Evolutionary conservation across 208 protist species (phyloP).

Genomic region (Leishmania martiniquensis): DNA sequence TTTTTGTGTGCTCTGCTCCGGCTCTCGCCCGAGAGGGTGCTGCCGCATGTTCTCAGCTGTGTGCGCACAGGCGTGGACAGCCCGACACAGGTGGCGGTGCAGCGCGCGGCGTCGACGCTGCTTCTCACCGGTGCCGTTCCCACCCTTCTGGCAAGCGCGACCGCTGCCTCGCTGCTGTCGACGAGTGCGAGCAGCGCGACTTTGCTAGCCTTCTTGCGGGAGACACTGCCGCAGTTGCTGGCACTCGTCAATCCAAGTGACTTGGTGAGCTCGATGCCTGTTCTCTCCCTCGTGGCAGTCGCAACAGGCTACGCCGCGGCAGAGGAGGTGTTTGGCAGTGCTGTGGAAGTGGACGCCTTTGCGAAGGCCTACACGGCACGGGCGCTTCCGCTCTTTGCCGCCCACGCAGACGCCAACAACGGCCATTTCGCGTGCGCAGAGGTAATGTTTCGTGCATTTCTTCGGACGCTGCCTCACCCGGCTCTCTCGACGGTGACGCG

Average conservation of each 20-base stretch:
- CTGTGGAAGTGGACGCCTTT: slow-evolving; percentile 19
- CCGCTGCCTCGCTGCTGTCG: slow-evolving; percentile 14
- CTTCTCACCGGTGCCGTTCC: slow-evolving; percentile 37
- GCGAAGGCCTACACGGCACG: slow-evolving; percentile 16
- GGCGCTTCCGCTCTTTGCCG: slow-evolving; percentile 21
- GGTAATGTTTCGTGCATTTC: slow-evolving; percentile 11
- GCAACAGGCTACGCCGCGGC: slow-evolving; percentile 19
- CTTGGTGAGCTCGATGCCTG: slow-evolving; percentile 4
- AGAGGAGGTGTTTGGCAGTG: neutral
- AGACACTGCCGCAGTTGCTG: slow-evolving; percentile 28
- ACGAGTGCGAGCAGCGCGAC: slow-evolving; percentile 24
- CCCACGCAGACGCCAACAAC: slow-evolving; percentile 10
- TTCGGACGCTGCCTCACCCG: slow-evolving; percentile 22
- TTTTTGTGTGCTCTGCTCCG: slow-evolving; percentile 40
- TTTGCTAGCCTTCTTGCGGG: slow-evolving; percentile 36
- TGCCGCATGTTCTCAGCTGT: slow-evolving; percentile 38
- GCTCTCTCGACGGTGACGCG: slow-evolving; percentile 14
- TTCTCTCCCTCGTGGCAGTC: slow-evolving; percentile 24
- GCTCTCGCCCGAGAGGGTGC: slow-evolving; percentile 42
- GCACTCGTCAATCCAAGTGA: slow-evolving; percentile 43
- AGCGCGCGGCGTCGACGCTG: slow-evolving; percentile 29
- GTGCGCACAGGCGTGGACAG: slow-evolving; percentile 34
- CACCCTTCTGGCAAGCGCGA: slow-evolving; percentile 17
- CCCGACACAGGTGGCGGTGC: slow-evolving; percentile 36
- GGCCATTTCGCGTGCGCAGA: neutral